phyloP scores from a whole-genome alignment of 306 rosid genomes.

The Trichosanthes truncata region DNA sequence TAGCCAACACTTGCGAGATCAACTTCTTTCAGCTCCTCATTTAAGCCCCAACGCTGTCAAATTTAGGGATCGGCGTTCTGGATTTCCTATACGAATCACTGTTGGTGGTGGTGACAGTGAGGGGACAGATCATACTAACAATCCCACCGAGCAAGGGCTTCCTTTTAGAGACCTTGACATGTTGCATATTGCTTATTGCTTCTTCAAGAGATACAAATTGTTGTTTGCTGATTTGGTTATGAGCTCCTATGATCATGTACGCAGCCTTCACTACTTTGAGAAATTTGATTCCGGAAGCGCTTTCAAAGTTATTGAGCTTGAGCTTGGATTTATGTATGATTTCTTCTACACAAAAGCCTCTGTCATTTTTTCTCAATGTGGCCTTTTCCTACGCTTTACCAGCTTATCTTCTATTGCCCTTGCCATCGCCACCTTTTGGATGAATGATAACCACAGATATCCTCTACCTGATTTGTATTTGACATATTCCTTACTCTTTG shows the following conservation, averaged over 20 bases:
- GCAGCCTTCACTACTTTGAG: conserved; percentile 13
- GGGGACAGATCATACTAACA: too few relatives aligned
- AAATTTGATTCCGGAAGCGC: background rate
- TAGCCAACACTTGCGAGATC: background rate
- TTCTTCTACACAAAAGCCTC: conserved; percentile 30
- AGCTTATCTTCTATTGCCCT: background rate
- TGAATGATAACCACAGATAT: background rate
- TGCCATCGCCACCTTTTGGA: background rate
- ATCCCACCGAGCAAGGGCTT: too few relatives aligned
- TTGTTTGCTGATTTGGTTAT: conserved; percentile 38
- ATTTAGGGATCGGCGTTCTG: too few relatives aligned
- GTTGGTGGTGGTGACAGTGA: too few relatives aligned
- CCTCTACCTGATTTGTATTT: background rate
- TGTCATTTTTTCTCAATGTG: conserved; percentile 4
- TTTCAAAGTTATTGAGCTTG: conserved; percentile 29
- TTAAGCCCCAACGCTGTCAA: background rate
- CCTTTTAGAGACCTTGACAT: background rate
- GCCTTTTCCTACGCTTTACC: background rate
- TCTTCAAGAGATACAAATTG: conserved; percentile 12
- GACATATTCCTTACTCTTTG: background rate
- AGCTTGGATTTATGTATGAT: conserved; percentile 39
- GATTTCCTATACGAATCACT: too few relatives aligned
- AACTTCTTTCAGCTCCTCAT: background rate
- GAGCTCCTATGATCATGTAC: conserved; percentile 13
- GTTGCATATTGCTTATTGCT: conserved; percentile 8